A percentile compares a stretch with the other conserved stretches of the same genome.
Conservation (phyloP, 1,139 yeast species). For the Yamadazyma aaseri region DNA sequence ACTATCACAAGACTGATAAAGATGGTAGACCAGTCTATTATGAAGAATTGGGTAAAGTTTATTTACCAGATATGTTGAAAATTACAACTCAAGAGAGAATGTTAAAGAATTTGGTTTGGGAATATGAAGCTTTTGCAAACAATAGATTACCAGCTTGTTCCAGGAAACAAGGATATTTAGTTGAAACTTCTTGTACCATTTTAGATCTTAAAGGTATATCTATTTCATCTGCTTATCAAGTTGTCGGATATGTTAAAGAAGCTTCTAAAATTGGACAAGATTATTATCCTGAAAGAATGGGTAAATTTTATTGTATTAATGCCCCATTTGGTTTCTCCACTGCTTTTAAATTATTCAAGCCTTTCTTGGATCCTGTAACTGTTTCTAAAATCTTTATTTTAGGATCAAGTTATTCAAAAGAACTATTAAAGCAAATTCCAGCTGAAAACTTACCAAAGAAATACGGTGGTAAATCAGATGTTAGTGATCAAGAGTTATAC, state of each 20-base stretch:
- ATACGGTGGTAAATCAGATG: conserved; percentile 81
- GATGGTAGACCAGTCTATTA: conserved; percentile 95
- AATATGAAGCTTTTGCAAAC: conserved; percentile 84
- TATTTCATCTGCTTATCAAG: conserved; percentile 77
- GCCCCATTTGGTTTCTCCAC: conserved; percentile 97
- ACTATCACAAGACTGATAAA: conserved; percentile 93
- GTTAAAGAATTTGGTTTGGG: conserved; percentile 96
- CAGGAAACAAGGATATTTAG: conserved; percentile 69
- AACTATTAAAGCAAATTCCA: conserved; percentile 87
- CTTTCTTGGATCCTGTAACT: conserved; percentile 96
- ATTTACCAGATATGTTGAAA: conserved; percentile 85
- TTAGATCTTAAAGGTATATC: conserved; percentile 94
- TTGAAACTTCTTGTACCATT: conserved; percentile 95
- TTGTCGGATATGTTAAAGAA: conserved; percentile 82
- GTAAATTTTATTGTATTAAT: conserved; percentile 90
- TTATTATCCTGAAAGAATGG: conserved; percentile 99
- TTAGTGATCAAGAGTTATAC: conserved; percentile 73
- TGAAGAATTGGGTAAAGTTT: conserved; percentile 90
- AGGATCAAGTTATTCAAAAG: conserved; percentile 75
- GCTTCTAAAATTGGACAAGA: conserved; percentile 94
- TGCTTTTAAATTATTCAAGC: conserved; percentile 85
- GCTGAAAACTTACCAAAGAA: conserved; percentile 85
- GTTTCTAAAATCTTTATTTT: conserved; percentile 90
- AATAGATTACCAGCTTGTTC: conserved; percentile 93
- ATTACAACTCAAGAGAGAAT: conserved; percentile 93